These are phyloP conservation scores for Pseudoturritis turrita DNA, from an alignment of 345 rosid genomes.

Conservation along the genomic window DNA sequence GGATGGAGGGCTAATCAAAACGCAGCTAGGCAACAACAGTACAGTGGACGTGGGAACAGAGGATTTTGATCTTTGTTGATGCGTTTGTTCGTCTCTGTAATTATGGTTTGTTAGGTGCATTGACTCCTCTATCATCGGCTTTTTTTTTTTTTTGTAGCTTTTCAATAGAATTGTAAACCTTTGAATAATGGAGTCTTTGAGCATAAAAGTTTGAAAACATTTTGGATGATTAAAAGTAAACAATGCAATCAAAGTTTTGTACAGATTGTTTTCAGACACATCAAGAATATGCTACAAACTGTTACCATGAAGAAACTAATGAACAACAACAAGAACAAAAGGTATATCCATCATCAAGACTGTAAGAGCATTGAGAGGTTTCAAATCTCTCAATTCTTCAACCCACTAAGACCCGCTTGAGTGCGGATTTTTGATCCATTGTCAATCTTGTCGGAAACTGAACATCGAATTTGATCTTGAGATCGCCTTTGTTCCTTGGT, in stretches of 20 bases:
- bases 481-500: constrained; percentile 65
- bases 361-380: background rate
- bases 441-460: constrained; percentile 74
- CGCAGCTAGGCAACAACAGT: constrained; percentile 12
- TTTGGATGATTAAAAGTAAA: background rate
- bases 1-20: constrained; percentile 29
- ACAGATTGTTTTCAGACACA: background rate
- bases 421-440: constrained; percentile 67
- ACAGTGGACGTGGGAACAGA: constrained; percentile 37
- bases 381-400: constrained; percentile 3
- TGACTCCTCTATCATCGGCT: background rate
- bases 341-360: background rate
- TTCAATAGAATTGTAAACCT: background rate
- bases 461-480: constrained; percentile 78
- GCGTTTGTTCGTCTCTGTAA: constrained; percentile 12
- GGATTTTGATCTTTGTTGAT: constrained; percentile 39
- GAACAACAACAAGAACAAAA: background rate
- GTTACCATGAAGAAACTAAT: background rate
- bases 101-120: constrained; percentile 2
- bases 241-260: constrained; percentile 13
- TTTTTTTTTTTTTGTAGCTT: background rate
- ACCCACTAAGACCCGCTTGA: constrained; percentile 63
- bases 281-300: background rate
- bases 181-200: background rate
- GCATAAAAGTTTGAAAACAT: background rate